Conservation (phyloP, 495 filamentous ascomycete species). For the Aspergillus panamensis region DNA sequence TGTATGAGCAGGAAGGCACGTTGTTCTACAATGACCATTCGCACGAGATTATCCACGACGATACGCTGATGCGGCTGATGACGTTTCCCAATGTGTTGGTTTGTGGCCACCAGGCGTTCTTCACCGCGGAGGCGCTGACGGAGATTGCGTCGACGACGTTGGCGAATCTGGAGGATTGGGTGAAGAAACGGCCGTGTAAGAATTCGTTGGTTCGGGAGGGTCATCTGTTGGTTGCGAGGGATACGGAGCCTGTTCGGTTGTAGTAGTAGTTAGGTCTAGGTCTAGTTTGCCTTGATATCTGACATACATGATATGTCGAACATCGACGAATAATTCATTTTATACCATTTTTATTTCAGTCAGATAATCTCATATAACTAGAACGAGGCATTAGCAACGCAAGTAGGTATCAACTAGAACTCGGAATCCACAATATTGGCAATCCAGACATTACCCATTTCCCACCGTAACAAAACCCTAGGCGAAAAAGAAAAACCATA, state of each 20-base stretch:
- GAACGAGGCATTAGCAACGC: too few species aligned
- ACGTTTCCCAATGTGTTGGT: slow-evolving; percentile 69
- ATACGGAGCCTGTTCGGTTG: slow-evolving; percentile 36
- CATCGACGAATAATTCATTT: too few species aligned
- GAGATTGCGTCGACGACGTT: slow-evolving; percentile 63
- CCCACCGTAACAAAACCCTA: too few species aligned
- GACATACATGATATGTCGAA: too few species aligned
- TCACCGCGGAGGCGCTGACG: slow-evolving; percentile 61
- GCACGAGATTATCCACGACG: slow-evolving; percentile 65
- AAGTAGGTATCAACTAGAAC: too few species aligned
- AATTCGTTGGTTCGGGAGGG: slow-evolving; percentile 38
- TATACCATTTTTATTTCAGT: too few species aligned
- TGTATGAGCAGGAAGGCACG: slow-evolving; percentile 72
- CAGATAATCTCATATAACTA: too few species aligned
- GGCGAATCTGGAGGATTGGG: slow-evolving; percentile 45
- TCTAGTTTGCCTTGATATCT: too few species aligned
- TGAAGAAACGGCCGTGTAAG: slow-evolving; percentile 23
- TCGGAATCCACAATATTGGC: too few species aligned
- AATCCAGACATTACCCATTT: too few species aligned
- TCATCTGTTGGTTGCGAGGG: slow-evolving; percentile 28
- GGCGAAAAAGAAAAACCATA: not conserved
- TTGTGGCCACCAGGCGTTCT: slow-evolving; percentile 68
- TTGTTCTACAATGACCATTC: slow-evolving; percentile 66
- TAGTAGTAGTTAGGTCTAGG: slow-evolving; percentile 16
- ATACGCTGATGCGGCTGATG: slow-evolving; percentile 62